A percentile compares a stretch with the other conserved stretches of the same genome.
These are phyloP conservation scores for Lagerstroemia speciosa DNA, from an alignment of 345 rosid species.

Conservation along the genomic window DNA sequence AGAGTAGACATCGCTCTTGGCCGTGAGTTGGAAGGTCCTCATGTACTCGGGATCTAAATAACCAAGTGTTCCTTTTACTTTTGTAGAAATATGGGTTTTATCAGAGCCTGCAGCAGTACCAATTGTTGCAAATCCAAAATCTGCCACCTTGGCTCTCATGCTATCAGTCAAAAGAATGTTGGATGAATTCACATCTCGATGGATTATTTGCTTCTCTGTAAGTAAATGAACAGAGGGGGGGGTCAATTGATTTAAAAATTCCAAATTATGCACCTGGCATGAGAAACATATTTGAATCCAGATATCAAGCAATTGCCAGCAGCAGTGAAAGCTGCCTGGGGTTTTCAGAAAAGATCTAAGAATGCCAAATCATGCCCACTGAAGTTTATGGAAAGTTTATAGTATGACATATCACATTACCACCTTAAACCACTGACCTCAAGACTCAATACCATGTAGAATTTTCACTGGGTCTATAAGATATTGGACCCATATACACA, in stretches of 20 bases:
- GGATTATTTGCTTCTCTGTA: constrained; percentile 84
- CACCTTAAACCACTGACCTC: too few species aligned
- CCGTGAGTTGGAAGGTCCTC: constrained; percentile 84
- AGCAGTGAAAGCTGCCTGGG: neutral
- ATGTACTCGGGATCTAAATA: constrained; percentile 97
- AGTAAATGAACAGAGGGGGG: constrained; percentile 8
- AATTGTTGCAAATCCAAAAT: constrained; percentile 90
- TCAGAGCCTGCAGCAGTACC: constrained; percentile 47
- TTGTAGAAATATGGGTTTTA: constrained; percentile 55
- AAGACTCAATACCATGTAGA: too few species aligned
- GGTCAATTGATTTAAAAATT: neutral
- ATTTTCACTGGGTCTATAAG: too few species aligned
- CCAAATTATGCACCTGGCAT: neutral
- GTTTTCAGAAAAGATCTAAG: neutral
- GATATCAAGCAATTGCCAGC: neutral
- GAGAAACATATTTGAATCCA: neutral
- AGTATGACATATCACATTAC: neutral
- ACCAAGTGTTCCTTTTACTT: constrained; percentile 94
- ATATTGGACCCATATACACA: too few species aligned
- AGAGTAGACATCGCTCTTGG: constrained; percentile 87
- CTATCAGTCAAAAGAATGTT: constrained; percentile 85
- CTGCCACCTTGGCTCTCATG: constrained; percentile 94
- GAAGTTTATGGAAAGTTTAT: neutral
- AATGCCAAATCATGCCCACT: neutral
- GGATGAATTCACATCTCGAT: constrained; percentile 90